These are phyloP conservation scores for Plantago major DNA, from an alignment of 257 asterid genomes.

Conservation along the genomic window DNA sequence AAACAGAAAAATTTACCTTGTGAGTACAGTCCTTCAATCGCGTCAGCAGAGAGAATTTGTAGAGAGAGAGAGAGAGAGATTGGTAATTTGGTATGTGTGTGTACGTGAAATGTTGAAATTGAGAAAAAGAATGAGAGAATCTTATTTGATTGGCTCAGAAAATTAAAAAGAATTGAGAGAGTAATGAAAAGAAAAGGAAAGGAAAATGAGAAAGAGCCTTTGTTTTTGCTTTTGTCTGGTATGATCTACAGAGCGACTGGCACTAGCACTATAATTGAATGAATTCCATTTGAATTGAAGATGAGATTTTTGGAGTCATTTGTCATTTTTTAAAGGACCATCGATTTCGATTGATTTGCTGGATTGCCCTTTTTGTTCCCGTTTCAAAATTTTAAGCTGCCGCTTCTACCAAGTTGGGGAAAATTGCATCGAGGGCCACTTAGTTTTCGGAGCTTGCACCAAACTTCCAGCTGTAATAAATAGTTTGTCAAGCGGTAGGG, in stretches of 20 bases:
- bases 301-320: conserved; percentile 10
- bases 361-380: neutral
- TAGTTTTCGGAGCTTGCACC: neutral
- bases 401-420: conserved; percentile 2
- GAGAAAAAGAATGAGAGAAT: neutral
- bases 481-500: too few species aligned
- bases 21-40: neutral
- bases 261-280: conserved; percentile 14
- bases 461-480: too few species aligned
- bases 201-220: neutral
- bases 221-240: conserved; percentile 22
- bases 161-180: neutral
- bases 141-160: neutral
- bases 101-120: conserved; percentile 3
- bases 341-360: neutral
- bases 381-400: conserved; percentile 2
- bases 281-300: neutral
- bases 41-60: conserved; percentile 2
- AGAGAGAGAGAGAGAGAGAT: conserved; percentile 24
- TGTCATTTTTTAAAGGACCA: neutral
- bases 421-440: neutral
- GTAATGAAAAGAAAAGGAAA: conserved; percentile 12
- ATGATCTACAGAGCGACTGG: conserved; percentile 6
- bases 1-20: conserved; percentile 28
- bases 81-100: neutral